Percentiles rank a stretch among this genome's conserved stretches.
phyloP scores from a whole-genome alignment of 179 eudicot genomes.

The Beta lomatogona region DNA sequence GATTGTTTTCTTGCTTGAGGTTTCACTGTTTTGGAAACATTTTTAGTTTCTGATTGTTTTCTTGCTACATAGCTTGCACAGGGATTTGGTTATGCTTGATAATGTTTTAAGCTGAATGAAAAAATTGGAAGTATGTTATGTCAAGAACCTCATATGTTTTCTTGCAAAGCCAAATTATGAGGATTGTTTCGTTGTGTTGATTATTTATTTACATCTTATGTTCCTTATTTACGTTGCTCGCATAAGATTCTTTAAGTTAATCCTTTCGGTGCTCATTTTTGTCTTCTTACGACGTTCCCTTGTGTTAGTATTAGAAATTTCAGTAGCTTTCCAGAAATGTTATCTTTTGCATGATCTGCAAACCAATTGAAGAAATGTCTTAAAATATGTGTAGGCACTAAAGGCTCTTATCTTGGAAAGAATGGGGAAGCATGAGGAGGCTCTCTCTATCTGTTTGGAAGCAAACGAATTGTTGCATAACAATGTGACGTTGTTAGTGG shows the following conservation, averaged over 20 bases:
- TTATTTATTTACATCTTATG: neutral
- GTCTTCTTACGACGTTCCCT: neutral
- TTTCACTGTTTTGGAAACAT: no score
- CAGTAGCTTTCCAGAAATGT: neutral
- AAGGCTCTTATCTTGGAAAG: constrained; percentile 86
- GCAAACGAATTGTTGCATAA: constrained; percentile 67
- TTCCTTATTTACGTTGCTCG: neutral
- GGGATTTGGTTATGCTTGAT: no score
- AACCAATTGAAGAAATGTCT: neutral
- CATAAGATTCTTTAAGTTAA: neutral
- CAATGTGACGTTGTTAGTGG: constrained; percentile 53
- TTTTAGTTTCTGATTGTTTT: no score
- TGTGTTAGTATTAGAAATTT: neutral
- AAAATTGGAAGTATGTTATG: neutral
- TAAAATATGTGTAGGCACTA: constrained; percentile 56
- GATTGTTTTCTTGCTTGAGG: no score
- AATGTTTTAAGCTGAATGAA: no score
- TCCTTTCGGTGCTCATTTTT: neutral
- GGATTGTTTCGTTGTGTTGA: constrained; percentile 1
- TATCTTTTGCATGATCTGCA: neutral
- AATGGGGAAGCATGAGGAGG: constrained; percentile 81
- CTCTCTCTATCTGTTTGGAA: constrained; percentile 66
- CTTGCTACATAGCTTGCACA: no score
- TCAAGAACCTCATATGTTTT: neutral
- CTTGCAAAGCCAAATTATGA: neutral